Conservation (phyloP, 352 stramenopile genomes). For the Globisporangium nodosum region DNA sequence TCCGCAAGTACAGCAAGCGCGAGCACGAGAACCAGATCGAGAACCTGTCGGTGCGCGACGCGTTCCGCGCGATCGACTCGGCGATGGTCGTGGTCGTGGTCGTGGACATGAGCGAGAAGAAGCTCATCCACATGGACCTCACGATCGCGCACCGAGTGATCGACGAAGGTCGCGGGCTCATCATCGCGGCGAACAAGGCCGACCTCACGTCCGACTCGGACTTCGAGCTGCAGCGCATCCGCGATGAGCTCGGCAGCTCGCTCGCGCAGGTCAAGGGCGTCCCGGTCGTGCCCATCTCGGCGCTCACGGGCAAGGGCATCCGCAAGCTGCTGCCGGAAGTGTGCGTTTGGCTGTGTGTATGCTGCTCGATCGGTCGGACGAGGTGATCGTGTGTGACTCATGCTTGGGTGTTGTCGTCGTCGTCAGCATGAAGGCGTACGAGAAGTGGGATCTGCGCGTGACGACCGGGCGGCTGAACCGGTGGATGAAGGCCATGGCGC, state of each 20-base stretch:
- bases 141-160: conserved; percentile 80
- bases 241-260: conserved; percentile 63
- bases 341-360: conserved; percentile 15
- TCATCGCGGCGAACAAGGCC: conserved; percentile 78
- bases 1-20: conserved; percentile 80
- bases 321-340: conserved; percentile 78
- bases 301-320: conserved; percentile 66
- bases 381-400: neutral
- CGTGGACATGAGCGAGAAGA: conserved; percentile 75
- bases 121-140: conserved; percentile 84
- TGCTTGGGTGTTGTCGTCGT: neutral
- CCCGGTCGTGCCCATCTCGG: conserved; percentile 73
- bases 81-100: conserved; percentile 79
- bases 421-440: conserved; percentile 65
- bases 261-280: conserved; percentile 74
- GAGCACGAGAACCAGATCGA: conserved; percentile 82
- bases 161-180: conserved; percentile 67
- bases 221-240: conserved; percentile 57
- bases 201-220: conserved; percentile 52
- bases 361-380: neutral
- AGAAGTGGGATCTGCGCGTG: conserved; percentile 75
- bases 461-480: conserved; percentile 73
- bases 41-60: conserved; percentile 76
- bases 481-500: conserved; percentile 80
- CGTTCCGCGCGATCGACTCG: conserved; percentile 75